Evolutionary conservation across 495 filamentous ascomycete genomes (phyloP), one percentile per base, ranked within the genome.

Genomic region (Hapsidospora chrysogenum): DNA sequence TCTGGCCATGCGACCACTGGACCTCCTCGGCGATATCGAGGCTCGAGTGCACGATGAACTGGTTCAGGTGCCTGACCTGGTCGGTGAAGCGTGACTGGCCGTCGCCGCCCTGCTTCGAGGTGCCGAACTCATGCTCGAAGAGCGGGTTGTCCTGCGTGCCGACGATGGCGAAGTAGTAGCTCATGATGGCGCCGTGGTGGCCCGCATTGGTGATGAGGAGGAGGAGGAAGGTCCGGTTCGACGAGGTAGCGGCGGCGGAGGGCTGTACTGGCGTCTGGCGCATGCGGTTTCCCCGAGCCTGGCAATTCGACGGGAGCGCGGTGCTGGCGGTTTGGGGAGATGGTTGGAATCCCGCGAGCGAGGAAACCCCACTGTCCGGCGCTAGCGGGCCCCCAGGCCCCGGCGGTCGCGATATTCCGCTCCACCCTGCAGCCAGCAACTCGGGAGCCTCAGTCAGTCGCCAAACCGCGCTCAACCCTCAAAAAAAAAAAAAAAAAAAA

Each of bases 121-220:
- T 94, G 45, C 89, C 89, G 58, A 97, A 96, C 44, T 92, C 84
- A 53, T 85, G 70, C 58, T 92, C 85, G 64, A 95, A 97, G 38
- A 95, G 72, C 14, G 89, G 86, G 52, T 83, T 86, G 56, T 97
- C 89, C 34, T 80, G 79, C 3, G 87, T 92, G 48, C 84, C 85
- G 52, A 96, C 68, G 38, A 97, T 92, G 47, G 79, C 78, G 57
- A 96, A 95, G 64, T 92, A 92, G 69, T 92, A 96, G 37, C 84
- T 92, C 85, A 95, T 94, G 31, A 41, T 30, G 27, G 13, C 56
- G 44, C 17, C 16, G 31, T 19, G 2, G 14, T 21, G 31, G 18
- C 31, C 4, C 7, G n/a, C 31, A 33, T 33, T 8, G 17, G 31
- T n/a, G n/a, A n/a, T n/a, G n/a, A n/a, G n/a, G n/a, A n/a, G n/a